phyloP scores from a whole-genome alignment of 1,284 basidiomycete genomes.

The Sphagnurus paluster region DNA sequence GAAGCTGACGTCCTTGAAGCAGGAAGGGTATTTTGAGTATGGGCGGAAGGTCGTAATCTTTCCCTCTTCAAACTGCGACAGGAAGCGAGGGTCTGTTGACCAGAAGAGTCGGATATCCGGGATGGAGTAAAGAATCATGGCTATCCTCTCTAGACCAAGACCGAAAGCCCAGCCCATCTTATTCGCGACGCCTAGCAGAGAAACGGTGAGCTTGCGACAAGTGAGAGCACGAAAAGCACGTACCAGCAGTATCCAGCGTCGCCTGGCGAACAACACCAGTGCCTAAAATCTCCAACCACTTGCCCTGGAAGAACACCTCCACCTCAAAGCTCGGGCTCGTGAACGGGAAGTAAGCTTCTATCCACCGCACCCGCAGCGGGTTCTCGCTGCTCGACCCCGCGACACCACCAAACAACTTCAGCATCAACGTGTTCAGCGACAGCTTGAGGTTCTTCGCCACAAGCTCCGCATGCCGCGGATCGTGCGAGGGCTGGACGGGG shows the following conservation, averaged over 20 bases:
- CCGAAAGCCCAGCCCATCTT: slow-evolving; percentile 99
- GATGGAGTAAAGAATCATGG: slow-evolving; percentile 97
- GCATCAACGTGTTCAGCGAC: slow-evolving; percentile 86
- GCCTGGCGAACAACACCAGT: slow-evolving; percentile 91
- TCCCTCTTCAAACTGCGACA: slow-evolving; percentile 81
- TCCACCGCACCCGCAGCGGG: slow-evolving; percentile 92
- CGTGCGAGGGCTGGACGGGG: slow-evolving; percentile 79
- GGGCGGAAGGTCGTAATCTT: slow-evolving; percentile 80
- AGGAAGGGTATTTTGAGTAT: slow-evolving; percentile 89
- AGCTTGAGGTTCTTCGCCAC: slow-evolving; percentile 89
- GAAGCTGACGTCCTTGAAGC: slow-evolving; percentile 91
- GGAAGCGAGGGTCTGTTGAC: slow-evolving; percentile 88
- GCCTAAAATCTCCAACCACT: slow-evolving; percentile 97
- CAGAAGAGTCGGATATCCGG: slow-evolving; percentile 99
- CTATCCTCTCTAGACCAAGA: slow-evolving; percentile 94
- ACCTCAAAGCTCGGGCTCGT: slow-evolving; percentile 98
- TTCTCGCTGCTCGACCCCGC: slow-evolving; percentile 48
- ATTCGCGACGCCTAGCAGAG: slow-evolving; percentile 62
- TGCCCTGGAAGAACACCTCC: slow-evolving; percentile 94
- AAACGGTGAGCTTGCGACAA: slow-evolving; percentile 6
- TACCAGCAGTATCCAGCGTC: slow-evolving; percentile 86
- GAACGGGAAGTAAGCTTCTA: slow-evolving; percentile 97
- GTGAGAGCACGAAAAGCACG: slow-evolving; percentile 30
- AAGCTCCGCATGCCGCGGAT: slow-evolving; percentile 68
- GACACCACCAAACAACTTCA: slow-evolving; percentile 76